Evolutionary conservation across 805 yeast genomes (phyloP).

Genomic region (Saccharomycopsis fodiens): DNA sequence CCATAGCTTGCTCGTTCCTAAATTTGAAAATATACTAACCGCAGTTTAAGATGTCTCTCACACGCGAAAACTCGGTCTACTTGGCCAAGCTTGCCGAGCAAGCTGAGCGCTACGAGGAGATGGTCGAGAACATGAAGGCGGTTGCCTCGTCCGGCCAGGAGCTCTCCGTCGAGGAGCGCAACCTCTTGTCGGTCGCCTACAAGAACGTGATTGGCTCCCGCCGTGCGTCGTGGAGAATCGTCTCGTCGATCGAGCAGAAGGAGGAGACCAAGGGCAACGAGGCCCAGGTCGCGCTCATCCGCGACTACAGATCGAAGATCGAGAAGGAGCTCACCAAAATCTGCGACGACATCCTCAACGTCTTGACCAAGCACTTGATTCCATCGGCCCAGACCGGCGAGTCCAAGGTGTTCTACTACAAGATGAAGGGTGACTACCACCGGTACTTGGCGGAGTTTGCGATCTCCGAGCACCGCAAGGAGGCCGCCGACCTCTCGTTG

Average conservation of each 20-base stretch:
- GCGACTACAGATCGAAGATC: slow-evolving; percentile 91
- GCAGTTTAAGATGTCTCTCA: slow-evolving; percentile 48
- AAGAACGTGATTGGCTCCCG: slow-evolving; percentile 98
- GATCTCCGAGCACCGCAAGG: slow-evolving; percentile 82
- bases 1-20: too few relatives aligned
- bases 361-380: slow-evolving; percentile 82
- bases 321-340: slow-evolving; percentile 88
- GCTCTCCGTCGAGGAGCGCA: slow-evolving; percentile 95
- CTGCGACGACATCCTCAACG: slow-evolving; percentile 88
- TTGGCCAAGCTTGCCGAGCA: slow-evolving; percentile 98
- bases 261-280: slow-evolving; percentile 96
- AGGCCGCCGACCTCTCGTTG: slow-evolving; percentile 84
- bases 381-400: slow-evolving; percentile 95
- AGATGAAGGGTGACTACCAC: slow-evolving; percentile 99
- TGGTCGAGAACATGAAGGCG: slow-evolving; percentile 97
- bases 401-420: slow-evolving; percentile 95
- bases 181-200: slow-evolving; percentile 93
- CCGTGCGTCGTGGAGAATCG: slow-evolving; percentile 99
- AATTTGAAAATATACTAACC: too few relatives aligned
- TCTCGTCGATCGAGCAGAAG: slow-evolving; percentile 95
- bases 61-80: slow-evolving; percentile 97
- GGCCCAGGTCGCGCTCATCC: slow-evolving; percentile 79
- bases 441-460: slow-evolving; percentile 98
- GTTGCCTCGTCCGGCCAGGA: slow-evolving; percentile 96
- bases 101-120: slow-evolving; percentile 99